Evolutionary conservation across 257 asterid genomes (phyloP).

Genomic region (Solanum okadae): DNA sequence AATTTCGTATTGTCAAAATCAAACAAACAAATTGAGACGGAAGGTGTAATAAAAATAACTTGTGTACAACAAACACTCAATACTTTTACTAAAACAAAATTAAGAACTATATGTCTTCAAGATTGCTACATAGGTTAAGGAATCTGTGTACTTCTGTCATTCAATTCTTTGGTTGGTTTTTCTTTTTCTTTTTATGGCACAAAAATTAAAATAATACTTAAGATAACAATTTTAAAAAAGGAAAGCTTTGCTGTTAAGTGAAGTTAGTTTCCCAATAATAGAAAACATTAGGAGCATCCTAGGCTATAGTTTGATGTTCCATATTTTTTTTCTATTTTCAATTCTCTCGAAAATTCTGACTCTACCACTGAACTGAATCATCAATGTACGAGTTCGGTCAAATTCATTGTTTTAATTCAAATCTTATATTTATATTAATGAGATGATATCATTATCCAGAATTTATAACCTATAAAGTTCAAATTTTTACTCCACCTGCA

Average conservation of each 20-base stretch:
- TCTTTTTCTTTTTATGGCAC: neutral
- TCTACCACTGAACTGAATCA: neutral
- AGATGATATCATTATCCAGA: neutral
- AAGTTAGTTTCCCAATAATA: neutral
- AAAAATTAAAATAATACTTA: neutral
- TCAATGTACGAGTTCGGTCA: neutral
- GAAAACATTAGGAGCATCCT: neutral
- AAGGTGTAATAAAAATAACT: neutral
- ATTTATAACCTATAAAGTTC: neutral
- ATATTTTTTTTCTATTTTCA: neutral
- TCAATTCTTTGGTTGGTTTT: neutral
- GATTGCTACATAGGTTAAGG: neutral
- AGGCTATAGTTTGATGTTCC: neutral
- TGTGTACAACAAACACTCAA: neutral
- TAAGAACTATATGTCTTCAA: neutral
- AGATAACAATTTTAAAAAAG: neutral
- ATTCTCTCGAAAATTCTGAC: no score
- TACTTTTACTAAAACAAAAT: neutral
- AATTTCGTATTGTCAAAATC: neutral
- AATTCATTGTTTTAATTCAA: neutral
- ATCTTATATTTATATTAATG: neutral
- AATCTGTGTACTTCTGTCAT: neutral
- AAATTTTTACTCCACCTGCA: neutral
- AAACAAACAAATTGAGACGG: neutral
- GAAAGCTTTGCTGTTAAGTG: slow-evolving; percentile 1